Percentiles rank a stretch among this genome's conserved stretches.
These are phyloP conservation scores for Fusarium drepaniforme DNA, from an alignment of 2,329 filamentous ascomycete genomes.

Conservation along the genomic window DNA sequence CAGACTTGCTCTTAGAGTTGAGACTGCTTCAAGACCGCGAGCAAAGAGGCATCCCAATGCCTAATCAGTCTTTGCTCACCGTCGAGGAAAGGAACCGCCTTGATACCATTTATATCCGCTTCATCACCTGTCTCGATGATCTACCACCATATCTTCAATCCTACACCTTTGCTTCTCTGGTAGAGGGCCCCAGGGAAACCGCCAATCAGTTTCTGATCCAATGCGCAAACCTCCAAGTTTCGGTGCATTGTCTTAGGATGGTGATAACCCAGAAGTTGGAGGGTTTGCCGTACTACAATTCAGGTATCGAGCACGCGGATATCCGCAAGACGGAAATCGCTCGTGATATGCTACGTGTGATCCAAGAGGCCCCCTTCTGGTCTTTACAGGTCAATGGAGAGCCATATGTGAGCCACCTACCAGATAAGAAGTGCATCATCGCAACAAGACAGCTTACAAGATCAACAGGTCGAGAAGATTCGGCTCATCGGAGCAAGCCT, in stretches of 20 bases:
- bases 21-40: constrained; percentile 47
- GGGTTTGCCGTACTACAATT: constrained; percentile 47
- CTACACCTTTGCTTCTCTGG: constrained; percentile 37
- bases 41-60: constrained; percentile 11
- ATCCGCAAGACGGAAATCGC: constrained; percentile 57
- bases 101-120: constrained; percentile 52
- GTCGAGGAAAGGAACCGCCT: constrained; percentile 48
- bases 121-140: constrained; percentile 56
- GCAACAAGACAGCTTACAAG: not conserved
- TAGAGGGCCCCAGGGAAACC: constrained; percentile 31
- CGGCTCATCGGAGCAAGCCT: constrained; percentile 53
- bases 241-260: constrained; percentile 56
- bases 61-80: constrained; percentile 20
- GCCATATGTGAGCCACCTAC: constrained; percentile 48
- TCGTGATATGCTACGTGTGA: constrained; percentile 54
- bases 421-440: too few species aligned
- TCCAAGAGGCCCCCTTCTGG: constrained; percentile 57
- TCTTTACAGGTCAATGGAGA: constrained; percentile 55
- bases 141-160: constrained; percentile 53
- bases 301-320: constrained; percentile 48
- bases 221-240: constrained; percentile 55
- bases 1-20: constrained; percentile 54
- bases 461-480: constrained; percentile 54
- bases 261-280: constrained; percentile 54
- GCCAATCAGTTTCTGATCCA: constrained; percentile 53